Conservation (phyloP, 176 grass and related monocot species). For the Aegilops sharonensis region DNA sequence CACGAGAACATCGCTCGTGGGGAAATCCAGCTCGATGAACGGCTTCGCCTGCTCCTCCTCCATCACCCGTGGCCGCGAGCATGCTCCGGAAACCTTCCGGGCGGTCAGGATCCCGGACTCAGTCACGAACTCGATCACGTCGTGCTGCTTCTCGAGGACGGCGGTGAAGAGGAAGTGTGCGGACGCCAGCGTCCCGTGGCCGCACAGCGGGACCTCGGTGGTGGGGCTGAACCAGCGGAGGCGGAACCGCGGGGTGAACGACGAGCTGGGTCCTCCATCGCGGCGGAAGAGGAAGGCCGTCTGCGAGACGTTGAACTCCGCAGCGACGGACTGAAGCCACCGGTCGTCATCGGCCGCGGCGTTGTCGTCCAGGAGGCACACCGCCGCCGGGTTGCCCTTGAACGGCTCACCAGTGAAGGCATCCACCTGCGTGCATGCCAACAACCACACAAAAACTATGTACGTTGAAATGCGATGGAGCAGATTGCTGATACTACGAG, state of each 20-base stretch:
- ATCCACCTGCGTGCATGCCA: constrained; percentile 54
- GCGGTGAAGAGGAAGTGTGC: constrained; percentile 52
- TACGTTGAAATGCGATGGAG: neutral
- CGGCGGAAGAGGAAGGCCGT: constrained; percentile 41
- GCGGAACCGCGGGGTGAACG: constrained; percentile 32
- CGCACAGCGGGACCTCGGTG: constrained; percentile 41
- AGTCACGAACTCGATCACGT: constrained; percentile 52
- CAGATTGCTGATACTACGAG: neutral
- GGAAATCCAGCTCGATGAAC: constrained; percentile 67
- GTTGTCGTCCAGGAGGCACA: constrained; percentile 24
- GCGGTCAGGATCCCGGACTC: constrained; percentile 55
- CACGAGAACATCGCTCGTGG: constrained; percentile 32
- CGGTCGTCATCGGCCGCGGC: constrained; percentile 20
- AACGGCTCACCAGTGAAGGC: constrained; percentile 51
- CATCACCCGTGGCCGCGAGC: neutral
- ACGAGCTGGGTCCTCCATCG: neutral
- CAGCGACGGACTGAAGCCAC: constrained; percentile 68
- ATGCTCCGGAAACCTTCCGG: constrained; percentile 34
- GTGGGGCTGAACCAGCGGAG: constrained; percentile 70
- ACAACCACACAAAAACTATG: neutral
- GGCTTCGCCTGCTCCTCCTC: constrained; percentile 20
- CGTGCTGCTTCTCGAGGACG: constrained; percentile 28
- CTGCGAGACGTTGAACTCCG: constrained; percentile 65
- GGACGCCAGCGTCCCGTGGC: constrained; percentile 64
- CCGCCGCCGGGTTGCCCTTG: constrained; percentile 74